These are phyloP conservation scores for Aleurites moluccanus DNA, from an alignment of 441 rosid species.

Conservation along the genomic window DNA sequence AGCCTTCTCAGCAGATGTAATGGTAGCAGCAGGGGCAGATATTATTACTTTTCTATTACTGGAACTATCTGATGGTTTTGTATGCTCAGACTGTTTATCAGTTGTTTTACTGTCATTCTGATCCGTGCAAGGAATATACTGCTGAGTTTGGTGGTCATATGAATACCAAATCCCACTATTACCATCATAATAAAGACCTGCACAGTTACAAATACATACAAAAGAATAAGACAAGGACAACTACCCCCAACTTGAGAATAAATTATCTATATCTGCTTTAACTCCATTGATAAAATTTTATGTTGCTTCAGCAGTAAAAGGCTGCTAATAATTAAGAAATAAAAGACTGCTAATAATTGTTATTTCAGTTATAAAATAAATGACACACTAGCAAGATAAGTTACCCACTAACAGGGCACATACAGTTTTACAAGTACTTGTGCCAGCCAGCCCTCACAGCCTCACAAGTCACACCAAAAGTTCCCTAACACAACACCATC, in stretches of 20 bases:
- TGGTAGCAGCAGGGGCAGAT: constrained; percentile 87
- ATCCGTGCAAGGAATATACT: constrained; percentile 71
- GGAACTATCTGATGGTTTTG: constrained; percentile 58
- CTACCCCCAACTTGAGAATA: background rate
- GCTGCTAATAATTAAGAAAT: too few species aligned
- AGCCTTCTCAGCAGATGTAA: constrained; percentile 58
- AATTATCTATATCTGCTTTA: too few species aligned
- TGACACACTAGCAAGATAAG: background rate
- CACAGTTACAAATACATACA: constrained; percentile 30
- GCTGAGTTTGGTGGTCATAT: constrained; percentile 74
- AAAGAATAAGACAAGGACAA: constrained; percentile 6
- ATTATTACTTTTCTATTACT: constrained; percentile 70
- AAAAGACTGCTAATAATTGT: background rate
- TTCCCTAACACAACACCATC: background rate
- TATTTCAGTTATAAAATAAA: background rate
- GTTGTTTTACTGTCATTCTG: constrained; percentile 59
- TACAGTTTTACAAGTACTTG: background rate
- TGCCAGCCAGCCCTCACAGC: too few species aligned
- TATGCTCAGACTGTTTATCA: constrained; percentile 50
- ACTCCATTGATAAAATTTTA: too few species aligned
- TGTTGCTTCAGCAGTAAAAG: too few species aligned
- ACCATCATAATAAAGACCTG: constrained; percentile 97
- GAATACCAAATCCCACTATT: constrained; percentile 86
- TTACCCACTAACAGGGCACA: background rate
- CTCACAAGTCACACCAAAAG: background rate